phyloP scores from a whole-genome alignment of 78 protist genomes.

The Dictyostelium purpureum region DNA sequence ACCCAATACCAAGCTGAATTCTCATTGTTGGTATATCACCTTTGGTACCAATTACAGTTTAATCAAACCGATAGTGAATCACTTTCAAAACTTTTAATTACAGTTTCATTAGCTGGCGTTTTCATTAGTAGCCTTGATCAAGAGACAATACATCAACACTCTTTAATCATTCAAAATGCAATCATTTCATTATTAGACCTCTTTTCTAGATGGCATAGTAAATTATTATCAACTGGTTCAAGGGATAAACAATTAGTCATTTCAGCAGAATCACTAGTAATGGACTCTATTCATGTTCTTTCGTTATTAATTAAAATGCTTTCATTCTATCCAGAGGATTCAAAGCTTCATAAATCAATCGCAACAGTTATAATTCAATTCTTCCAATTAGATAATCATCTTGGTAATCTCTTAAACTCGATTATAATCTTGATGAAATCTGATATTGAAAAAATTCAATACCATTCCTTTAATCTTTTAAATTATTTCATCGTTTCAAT shows the following conservation, averaged over 20 bases:
- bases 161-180: constrained; percentile 14
- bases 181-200: constrained; percentile 18
- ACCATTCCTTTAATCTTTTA: neutral
- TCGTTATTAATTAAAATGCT: neutral
- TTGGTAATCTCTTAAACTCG: constrained; percentile 1
- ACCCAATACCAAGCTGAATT: constrained; percentile 9
- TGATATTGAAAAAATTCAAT: neutral
- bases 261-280: neutral
- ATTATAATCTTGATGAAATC: neutral
- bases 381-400: neutral
- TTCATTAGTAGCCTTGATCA: neutral
- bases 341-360: neutral
- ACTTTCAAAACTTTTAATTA: neutral
- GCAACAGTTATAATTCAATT: neutral
- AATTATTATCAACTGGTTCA: neutral
- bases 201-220: neutral
- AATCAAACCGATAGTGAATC: neutral
- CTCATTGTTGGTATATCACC: neutral
- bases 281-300: neutral
- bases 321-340: neutral
- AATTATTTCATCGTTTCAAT: neutral
- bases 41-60: neutral
- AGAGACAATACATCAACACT: neutral
- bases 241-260: too few species aligned
- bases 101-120: neutral